Conservation (phyloP, 2,329 filamentous ascomycete species). For the Davidsoniella virescens region DNA sequence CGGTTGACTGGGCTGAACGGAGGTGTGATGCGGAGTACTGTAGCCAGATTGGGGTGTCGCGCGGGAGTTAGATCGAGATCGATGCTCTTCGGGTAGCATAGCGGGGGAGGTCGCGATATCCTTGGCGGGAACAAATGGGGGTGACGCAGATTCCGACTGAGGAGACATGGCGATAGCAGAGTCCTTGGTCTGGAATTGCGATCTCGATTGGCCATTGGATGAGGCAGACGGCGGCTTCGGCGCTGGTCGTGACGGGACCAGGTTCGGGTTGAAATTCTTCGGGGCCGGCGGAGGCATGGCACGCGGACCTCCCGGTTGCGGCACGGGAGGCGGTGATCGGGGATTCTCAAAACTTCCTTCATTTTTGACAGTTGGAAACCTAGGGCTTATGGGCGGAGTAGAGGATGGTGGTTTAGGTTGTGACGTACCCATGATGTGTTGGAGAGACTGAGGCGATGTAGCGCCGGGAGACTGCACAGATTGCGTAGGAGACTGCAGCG, state of each 20-base stretch:
- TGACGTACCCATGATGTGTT: conserved; percentile 39
- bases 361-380: conserved; percentile 70
- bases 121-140: conserved; percentile 32
- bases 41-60: conserved; percentile 33
- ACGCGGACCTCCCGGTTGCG: conserved; percentile 28
- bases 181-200: conserved; percentile 42
- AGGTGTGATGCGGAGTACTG: conserved; percentile 19
- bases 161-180: conserved; percentile 47
- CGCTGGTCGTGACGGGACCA: conserved; percentile 70
- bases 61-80: conserved; percentile 53
- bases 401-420: conserved; percentile 24
- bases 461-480: conserved; percentile 23
- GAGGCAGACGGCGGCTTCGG: conserved; percentile 61
- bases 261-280: conserved; percentile 33
- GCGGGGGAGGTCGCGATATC: conserved; percentile 27
- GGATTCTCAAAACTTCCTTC: conserved; percentile 96
- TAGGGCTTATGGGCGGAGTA: conserved; percentile 68
- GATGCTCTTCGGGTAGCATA: conserved; percentile 50
- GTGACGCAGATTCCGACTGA: conserved; percentile 37
- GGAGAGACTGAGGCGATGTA: conserved; percentile 37
- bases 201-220: conserved; percentile 31
- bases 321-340: conserved; percentile 78
- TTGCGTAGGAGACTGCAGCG: conserved; percentile 26
- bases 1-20: conserved; percentile 18
- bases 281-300: conserved; percentile 17